Evolutionary conservation across 441 rosid genomes (phyloP).

Genomic region (Populus trichocarpa): DNA sequence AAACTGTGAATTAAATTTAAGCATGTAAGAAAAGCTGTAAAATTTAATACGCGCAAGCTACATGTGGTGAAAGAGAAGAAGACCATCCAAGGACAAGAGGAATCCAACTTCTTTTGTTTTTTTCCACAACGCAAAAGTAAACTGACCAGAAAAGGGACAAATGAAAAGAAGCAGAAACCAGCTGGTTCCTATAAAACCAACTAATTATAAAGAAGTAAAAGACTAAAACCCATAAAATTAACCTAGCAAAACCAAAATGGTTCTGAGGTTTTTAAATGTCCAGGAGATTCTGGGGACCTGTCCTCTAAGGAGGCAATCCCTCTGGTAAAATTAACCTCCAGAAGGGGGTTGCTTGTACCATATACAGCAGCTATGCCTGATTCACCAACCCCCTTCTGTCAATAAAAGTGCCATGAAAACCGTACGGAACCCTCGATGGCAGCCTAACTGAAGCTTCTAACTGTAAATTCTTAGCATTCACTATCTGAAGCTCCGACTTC

Average conservation of each 20-base stretch:
- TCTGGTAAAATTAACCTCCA: constrained; percentile 27
- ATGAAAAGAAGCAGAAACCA: constrained; percentile 47
- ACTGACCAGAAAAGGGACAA: constrained; percentile 1
- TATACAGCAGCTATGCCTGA: constrained; percentile 27
- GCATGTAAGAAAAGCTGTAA: no score
- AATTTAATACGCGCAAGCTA: no score
- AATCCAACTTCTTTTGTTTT: not conserved
- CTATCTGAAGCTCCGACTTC: constrained; percentile 66
- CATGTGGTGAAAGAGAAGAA: no score
- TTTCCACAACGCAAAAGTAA: no score
- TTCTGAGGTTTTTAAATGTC: constrained; percentile 8
- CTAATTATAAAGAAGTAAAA: constrained; percentile 17
- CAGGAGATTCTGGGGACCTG: constrained; percentile 42
- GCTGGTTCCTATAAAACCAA: constrained; percentile 42
- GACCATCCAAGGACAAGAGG: not conserved
- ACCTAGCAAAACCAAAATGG: constrained; percentile 25
- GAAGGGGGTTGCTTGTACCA: not conserved
- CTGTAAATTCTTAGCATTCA: constrained; percentile 51
- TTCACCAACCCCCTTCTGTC: constrained; percentile 42
- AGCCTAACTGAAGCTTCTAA: constrained; percentile 51
- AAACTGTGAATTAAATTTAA: no score
- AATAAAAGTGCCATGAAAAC: constrained; percentile 76
- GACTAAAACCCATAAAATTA: constrained; percentile 1
- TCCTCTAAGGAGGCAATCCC: constrained; percentile 33
- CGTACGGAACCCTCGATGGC: constrained; percentile 83